Evolutionary conservation across 2,329 filamentous ascomycete species (phyloP).

Genomic region (Cytospora schulzeri): DNA sequence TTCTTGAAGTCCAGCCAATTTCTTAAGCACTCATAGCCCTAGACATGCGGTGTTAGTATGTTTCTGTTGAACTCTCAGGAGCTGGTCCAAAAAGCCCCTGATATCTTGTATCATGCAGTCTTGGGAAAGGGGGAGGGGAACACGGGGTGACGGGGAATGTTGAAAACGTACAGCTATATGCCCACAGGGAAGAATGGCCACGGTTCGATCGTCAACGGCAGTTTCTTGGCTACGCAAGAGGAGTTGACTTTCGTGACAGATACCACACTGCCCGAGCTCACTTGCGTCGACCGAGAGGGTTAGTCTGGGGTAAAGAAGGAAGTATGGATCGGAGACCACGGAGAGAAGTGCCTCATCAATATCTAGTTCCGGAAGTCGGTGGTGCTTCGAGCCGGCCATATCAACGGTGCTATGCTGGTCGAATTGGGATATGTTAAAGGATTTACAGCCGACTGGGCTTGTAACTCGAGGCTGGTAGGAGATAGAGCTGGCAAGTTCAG

Average conservation of each 20-base stretch:
- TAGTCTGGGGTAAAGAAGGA: conserved; percentile 19
- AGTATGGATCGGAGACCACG: conserved; percentile 8
- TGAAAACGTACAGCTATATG: conserved; percentile 13
- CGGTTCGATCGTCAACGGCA: not conserved
- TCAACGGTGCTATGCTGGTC: not conserved
- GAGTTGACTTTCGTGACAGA: conserved; percentile 19
- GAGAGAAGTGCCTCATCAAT: conserved; percentile 16
- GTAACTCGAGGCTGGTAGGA: not conserved
- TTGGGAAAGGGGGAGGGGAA: not conserved
- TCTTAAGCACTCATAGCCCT: conserved; percentile 7
- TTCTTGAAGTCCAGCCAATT: conserved; percentile 5
- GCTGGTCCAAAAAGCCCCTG: not conserved
- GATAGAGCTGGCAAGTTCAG: not conserved
- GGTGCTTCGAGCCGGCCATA: not conserved
- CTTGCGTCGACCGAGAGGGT: conserved; percentile 1
- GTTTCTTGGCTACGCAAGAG: not conserved
- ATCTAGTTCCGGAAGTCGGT: not conserved
- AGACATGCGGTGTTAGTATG: not conserved
- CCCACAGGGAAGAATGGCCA: conserved; percentile 21
- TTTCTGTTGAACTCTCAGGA: not conserved
- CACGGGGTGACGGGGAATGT: not conserved
- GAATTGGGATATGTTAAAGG: not conserved
- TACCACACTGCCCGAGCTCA: conserved; percentile 10
- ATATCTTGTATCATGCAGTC: not conserved
- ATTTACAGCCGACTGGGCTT: not conserved